Evolutionary conservation across 306 rosid genomes (phyloP).

Genomic region (Castanospermum australe): DNA sequence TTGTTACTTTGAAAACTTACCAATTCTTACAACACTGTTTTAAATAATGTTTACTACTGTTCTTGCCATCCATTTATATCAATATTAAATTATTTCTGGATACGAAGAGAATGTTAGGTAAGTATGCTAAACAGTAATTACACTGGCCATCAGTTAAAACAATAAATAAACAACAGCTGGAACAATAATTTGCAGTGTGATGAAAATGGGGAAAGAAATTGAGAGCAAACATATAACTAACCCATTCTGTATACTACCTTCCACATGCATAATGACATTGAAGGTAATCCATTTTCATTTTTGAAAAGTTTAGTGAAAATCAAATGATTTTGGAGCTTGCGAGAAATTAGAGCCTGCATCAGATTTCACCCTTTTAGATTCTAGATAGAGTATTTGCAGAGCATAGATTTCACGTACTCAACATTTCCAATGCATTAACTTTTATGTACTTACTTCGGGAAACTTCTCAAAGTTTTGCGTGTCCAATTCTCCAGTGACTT

Average conservation of each 20-base stretch:
- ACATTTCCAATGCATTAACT: conserved; percentile 15
- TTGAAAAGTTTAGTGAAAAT: neutral
- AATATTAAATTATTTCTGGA: neutral
- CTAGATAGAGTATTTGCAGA: neutral
- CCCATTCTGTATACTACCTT: conserved; percentile 12
- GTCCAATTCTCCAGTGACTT: conserved; percentile 84
- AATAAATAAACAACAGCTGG: conserved; percentile 3
- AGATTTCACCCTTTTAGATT: neutral
- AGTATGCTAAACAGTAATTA: neutral
- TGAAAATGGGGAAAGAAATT: conserved; percentile 4
- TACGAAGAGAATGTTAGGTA: neutral
- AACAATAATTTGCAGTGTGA: conserved; percentile 8
- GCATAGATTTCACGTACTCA: neutral
- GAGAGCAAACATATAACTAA: neutral
- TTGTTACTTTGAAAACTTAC: neutral
- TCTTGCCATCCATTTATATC: neutral
- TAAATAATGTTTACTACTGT: neutral
- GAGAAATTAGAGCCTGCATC: neutral
- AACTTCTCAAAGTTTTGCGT: conserved; percentile 98
- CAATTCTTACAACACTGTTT: conserved; percentile 8
- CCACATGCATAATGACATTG: conserved; percentile 13
- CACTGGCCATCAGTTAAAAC: neutral
- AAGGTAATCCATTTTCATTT: neutral
- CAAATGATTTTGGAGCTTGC: conserved; percentile 9
- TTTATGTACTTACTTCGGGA: conserved; percentile 74